Evolutionary conservation across 1,139 yeast genomes (phyloP).

Genomic region (Yamadazyma spencermartinsiae): DNA sequence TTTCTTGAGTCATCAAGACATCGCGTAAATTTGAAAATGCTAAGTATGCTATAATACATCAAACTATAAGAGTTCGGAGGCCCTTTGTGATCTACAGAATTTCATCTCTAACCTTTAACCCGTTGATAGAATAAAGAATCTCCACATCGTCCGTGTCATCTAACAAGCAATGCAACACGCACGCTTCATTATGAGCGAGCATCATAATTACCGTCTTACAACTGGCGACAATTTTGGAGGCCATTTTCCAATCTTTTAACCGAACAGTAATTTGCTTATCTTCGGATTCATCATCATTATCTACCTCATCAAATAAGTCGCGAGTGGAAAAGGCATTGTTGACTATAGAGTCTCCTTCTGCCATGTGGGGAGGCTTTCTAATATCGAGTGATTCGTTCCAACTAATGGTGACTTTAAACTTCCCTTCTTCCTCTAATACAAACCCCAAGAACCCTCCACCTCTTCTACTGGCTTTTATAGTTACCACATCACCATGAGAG

Average conservation of each 20-base stretch:
- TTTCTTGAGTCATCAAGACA: conserved; percentile 1
- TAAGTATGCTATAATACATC: neutral
- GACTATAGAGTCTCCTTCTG: conserved; percentile 2
- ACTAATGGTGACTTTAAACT: conserved; percentile 50
- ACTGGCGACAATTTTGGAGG: conserved; percentile 52
- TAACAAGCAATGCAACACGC: conserved; percentile 56
- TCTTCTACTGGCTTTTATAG: conserved; percentile 34
- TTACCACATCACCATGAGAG: conserved; percentile 29
- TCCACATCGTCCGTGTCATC: conserved; percentile 60
- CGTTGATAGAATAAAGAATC: conserved; percentile 52
- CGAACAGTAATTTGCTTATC: conserved; percentile 44
- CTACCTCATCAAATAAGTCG: conserved; percentile 12
- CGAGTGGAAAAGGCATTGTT: conserved; percentile 6
- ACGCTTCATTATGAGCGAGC: conserved; percentile 49
- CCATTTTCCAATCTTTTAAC: conserved; percentile 58
- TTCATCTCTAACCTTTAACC: conserved; percentile 23
- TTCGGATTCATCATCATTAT: conserved; percentile 24
- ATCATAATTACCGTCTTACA: conserved; percentile 55
- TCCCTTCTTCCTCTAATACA: conserved; percentile 54
- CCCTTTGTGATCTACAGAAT: too few species aligned
- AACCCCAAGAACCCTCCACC: conserved; percentile 47
- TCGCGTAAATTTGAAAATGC: neutral
- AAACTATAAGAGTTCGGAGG: too few species aligned
- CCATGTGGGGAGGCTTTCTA: conserved; percentile 23
- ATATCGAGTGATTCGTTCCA: conserved; percentile 55